Conservation (phyloP, 2,329 filamentous ascomycete species). For the Ascochyta lentis region DNA sequence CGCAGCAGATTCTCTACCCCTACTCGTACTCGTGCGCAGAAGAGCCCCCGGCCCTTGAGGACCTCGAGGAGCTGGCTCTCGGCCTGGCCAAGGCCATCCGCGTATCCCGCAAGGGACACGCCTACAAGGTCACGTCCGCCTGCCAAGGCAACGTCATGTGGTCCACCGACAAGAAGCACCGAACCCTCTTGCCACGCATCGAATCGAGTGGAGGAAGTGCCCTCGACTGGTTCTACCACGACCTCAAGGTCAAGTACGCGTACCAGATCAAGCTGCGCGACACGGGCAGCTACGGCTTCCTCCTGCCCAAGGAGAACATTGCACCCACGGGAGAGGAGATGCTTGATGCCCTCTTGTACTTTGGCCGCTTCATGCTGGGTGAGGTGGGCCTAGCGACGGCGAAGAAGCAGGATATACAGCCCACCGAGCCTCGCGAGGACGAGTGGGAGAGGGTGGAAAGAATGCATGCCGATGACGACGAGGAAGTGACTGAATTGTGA, state of each 20-base stretch:
- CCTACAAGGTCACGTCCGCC: slow-evolving; percentile 73
- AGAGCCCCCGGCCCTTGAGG: slow-evolving; percentile 85
- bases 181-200: slow-evolving; percentile 59
- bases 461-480: neutral
- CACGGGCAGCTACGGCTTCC: slow-evolving; percentile 91
- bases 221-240: slow-evolving; percentile 95
- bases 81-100: slow-evolving; percentile 90
- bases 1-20: slow-evolving; percentile 91
- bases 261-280: slow-evolving; percentile 96
- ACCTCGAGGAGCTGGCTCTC: slow-evolving; percentile 86
- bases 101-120: slow-evolving; percentile 75
- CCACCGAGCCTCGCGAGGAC: neutral
- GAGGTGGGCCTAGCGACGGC: slow-evolving; percentile 42
- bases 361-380: slow-evolving; percentile 77
- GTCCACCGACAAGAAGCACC: slow-evolving; percentile 37
- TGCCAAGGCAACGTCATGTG: slow-evolving; percentile 77
- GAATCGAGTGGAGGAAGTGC: slow-evolving; percentile 83
- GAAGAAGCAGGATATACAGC: neutral
- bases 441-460: neutral
- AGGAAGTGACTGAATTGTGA: slow-evolving; percentile 7
- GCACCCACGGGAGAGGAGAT: slow-evolving; percentile 89
- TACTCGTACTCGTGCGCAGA: slow-evolving; percentile 84
- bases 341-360: slow-evolving; percentile 80
- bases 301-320: slow-evolving; percentile 86
- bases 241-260: slow-evolving; percentile 79